These are phyloP conservation scores for Hygrophila difformis DNA, from an alignment of 257 asterid species.

Conservation along the genomic window DNA sequence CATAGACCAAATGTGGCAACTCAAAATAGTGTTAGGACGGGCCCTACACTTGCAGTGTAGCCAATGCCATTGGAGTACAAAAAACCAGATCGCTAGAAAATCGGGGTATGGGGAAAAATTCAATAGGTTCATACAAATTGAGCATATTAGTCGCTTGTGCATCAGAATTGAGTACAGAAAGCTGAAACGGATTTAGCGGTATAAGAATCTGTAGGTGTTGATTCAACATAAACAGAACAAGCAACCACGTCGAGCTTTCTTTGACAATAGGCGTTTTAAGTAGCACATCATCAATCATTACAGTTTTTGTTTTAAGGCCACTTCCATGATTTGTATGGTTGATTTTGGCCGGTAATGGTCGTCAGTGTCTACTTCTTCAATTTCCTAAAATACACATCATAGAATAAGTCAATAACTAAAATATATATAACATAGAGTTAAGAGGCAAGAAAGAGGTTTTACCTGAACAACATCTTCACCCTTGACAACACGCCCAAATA, in stretches of 20 bases:
- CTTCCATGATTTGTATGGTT: conserved; percentile 54
- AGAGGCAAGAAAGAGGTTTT: no score
- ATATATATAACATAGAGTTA: no score
- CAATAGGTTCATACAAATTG: no score
- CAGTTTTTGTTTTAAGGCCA: conserved; percentile 45
- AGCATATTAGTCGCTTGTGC: no score
- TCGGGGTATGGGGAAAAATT: no score
- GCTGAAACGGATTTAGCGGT: background rate
- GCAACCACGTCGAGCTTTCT: background rate
- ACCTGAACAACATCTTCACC: conserved; percentile 99
- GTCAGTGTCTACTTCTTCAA: conserved; percentile 94
- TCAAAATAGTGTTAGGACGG: no score
- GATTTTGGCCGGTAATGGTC: conserved; percentile 89
- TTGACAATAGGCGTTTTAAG: background rate
- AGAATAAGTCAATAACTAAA: background rate
- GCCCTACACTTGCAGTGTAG: no score
- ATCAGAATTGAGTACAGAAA: no score
- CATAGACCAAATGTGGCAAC: no score
- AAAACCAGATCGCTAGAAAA: no score
- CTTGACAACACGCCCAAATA: conserved; percentile 84
- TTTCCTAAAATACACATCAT: conserved; percentile 42
- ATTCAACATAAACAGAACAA: no score
- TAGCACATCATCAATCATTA: background rate
- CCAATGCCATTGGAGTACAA: no score
- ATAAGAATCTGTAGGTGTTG: background rate